Percentiles rank a stretch among this genome's conserved stretches.
These are phyloP conservation scores for Rhizophora mangle DNA, from an alignment of 345 rosid species.

Conservation along the genomic window DNA sequence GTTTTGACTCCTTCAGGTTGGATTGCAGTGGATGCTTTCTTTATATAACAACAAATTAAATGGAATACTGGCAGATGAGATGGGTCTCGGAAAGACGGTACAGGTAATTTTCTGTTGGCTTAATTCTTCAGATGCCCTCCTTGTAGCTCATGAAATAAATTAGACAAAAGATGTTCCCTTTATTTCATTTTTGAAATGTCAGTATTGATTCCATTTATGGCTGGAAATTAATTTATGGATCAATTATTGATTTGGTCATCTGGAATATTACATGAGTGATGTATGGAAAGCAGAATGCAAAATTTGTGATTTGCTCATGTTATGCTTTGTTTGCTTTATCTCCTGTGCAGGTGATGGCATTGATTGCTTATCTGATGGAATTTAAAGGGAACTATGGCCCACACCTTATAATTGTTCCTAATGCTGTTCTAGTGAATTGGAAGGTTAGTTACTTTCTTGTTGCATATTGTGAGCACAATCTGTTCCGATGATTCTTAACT, in stretches of 20 bases:
- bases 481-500: constrained; percentile 3
- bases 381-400: constrained; percentile 99
- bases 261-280: background rate
- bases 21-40: constrained; percentile 99
- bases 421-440: constrained; percentile 99
- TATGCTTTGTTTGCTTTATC: constrained; percentile 22
- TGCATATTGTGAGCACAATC: background rate
- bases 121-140: background rate
- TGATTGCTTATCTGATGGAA: constrained; percentile 99
- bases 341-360: constrained; percentile 81
- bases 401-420: constrained; percentile 98
- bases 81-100: constrained; percentile 99
- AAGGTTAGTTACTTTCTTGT: constrained; percentile 58
- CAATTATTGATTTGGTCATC: background rate
- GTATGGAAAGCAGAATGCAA: constrained; percentile 6
- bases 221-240: background rate
- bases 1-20: constrained; percentile 56
- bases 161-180: background rate
- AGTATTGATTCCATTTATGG: background rate
- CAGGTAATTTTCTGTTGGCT: constrained; percentile 53
- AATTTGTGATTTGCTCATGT: background rate
- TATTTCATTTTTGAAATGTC: background rate
- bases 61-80: constrained; percentile 99
- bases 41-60: constrained; percentile 95
- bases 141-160: background rate